Base-by-base conservation (phyloP, 1,284 basidiomycete genomes). In the Boletus semigastroideus region DNA sequence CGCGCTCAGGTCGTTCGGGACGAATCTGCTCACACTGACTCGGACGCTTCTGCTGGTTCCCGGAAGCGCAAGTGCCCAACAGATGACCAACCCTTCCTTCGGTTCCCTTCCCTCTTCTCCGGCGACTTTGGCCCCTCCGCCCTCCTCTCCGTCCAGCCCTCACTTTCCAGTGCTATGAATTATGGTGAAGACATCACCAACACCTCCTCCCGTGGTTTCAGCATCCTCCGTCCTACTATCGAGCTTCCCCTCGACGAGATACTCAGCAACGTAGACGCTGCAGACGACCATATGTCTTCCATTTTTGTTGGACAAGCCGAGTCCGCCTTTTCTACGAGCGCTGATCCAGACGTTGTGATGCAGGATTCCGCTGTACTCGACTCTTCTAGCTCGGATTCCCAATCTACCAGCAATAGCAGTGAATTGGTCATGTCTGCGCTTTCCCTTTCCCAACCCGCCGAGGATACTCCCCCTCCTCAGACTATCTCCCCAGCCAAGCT, bases 181-280 rank as follows among this genome's bases (percentile, higher is more conserved):
- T 90, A 90, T 66, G 87, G 87, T 53, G 87, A 90, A 68, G 86
- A 82, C 45, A 74, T 83, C 61, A 77, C 73, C 62, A 74, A 75
- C 53, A 67, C 66, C 38, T 62, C 66, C 45, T 65, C 73, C 17
- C 80, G 83, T 54, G 72, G 75, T 34, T 80, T 90, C 63, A 78
- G 78, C 67, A 82, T 91, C 55, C 67, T 78, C 16, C 82, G 87
- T 12, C 89, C 89, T 1, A 90, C 87, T 31, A 90, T 90, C 60
- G 87, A 90, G 65, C 79, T 91, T 30, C 83, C 84, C 10, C 78
- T 91, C 22, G 88, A 91, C 57, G 87, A 91, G 56, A 75, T 91
- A 52, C 77, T 91, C 13, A 65, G 57, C 49, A 69, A 17, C 34
- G 54, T 68, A 1, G 65, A 66, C 43, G 52, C 53, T 9, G 20